Evolutionary conservation across 2,329 filamentous ascomycete species (phyloP).

Genomic region (Ceratocystis ficicola): DNA sequence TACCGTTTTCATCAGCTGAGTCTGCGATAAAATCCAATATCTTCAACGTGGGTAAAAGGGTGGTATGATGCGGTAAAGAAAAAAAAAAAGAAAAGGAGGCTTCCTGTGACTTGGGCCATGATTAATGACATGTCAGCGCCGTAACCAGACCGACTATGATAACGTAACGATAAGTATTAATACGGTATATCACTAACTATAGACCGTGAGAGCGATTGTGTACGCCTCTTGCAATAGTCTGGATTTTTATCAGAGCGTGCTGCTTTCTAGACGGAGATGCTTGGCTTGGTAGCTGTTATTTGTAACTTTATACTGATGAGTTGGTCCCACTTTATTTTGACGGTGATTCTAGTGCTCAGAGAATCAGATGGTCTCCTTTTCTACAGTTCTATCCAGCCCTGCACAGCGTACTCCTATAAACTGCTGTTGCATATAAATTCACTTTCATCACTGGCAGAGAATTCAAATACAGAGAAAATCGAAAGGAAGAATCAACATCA

Average conservation of each 20-base stretch:
- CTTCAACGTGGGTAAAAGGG: not conserved
- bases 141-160: not conserved
- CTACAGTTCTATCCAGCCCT: too few species aligned
- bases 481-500: not conserved
- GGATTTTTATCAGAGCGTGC: constrained; percentile 7
- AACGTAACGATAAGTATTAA: not conserved
- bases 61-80: not conserved
- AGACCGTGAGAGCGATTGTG: not conserved
- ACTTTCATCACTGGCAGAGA: too few species aligned
- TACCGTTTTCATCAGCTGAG: not conserved
- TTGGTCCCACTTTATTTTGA: constrained; percentile 7
- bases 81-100: not conserved
- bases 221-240: not conserved
- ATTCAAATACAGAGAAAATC: not conserved
- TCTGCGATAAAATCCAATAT: not conserved
- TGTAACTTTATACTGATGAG: not conserved
- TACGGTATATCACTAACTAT: constrained; percentile 9
- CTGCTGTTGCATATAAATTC: too few species aligned
- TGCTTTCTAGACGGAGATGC: not conserved
- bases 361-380: too few species aligned
- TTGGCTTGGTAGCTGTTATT: not conserved
- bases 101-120: not conserved
- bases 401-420: too few species aligned
- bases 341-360: not conserved
- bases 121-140: not conserved